These are phyloP conservation scores for Mesembryanthemum crystallinum DNA, from an alignment of 148 eudicot genomes.

Conservation along the genomic window DNA sequence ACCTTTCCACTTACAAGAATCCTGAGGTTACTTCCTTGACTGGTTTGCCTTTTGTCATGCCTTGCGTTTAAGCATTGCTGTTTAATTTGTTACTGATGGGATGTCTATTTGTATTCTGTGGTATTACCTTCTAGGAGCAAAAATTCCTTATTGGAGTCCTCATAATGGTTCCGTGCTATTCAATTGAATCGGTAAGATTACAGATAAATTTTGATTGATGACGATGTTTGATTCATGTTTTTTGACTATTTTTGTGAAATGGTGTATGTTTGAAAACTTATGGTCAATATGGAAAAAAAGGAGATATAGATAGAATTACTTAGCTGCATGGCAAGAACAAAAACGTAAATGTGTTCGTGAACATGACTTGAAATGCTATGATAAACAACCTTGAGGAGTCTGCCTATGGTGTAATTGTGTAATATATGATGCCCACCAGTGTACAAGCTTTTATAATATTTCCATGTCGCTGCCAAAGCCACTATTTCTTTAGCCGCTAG, in stretches of 20 bases:
- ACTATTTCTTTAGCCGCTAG: conserved; percentile 1
- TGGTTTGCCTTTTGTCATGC: neutral
- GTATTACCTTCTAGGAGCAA: conserved; percentile 66
- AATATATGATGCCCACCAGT: neutral
- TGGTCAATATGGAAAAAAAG: neutral
- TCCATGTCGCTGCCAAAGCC: neutral
- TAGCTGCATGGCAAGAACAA: neutral
- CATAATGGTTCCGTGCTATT: conserved; percentile 94
- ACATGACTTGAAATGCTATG: neutral
- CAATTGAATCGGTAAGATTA: conserved; percentile 87
- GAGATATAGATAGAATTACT: neutral
- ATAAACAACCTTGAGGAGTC: neutral
- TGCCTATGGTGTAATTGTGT: neutral
- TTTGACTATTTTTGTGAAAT: neutral
- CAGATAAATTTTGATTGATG: neutral
- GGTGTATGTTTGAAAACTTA: neutral
- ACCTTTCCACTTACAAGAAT: conserved; percentile 80
- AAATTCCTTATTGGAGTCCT: conserved; percentile 93
- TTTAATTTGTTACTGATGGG: neutral
- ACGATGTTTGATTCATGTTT: neutral
- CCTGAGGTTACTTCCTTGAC: conserved; percentile 64
- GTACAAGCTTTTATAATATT: neutral
- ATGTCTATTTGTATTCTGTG: conserved; percentile 7
- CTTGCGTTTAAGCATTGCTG: neutral
- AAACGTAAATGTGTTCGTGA: neutral